phyloP scores from a whole-genome alignment of 129 eudicot genomes.

The Arctium lappa region DNA sequence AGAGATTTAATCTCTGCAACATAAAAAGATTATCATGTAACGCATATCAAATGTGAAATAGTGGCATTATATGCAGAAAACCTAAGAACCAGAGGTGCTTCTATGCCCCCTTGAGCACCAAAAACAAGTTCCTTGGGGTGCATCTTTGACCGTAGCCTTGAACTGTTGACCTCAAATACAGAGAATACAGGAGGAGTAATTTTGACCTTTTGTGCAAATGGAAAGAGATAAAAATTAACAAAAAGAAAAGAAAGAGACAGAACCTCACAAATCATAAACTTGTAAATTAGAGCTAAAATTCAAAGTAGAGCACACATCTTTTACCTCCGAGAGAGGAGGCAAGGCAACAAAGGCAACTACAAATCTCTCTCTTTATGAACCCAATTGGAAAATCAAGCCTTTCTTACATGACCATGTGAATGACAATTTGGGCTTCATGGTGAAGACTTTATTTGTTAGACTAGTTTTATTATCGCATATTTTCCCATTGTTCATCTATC shows the following conservation, averaged over 20 bases:
- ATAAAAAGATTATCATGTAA: not conserved
- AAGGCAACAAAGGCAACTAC: not conserved
- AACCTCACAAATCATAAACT: not conserved
- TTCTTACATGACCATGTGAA: not conserved
- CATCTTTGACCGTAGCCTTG: not conserved
- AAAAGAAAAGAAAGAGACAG: not conserved
- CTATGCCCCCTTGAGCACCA: not conserved
- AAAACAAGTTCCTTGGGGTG: not conserved
- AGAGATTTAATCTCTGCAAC: constrained; percentile 74
- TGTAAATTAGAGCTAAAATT: not conserved
- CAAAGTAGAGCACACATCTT: not conserved
- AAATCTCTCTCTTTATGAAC: not conserved
- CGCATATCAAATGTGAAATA: not conserved
- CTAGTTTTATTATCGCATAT: not conserved
- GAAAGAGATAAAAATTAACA: too few relatives aligned
- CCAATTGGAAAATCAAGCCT: not conserved
- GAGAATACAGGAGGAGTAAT: not conserved
- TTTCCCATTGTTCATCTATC: not conserved
- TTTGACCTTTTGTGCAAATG: too few relatives aligned
- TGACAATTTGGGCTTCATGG: not conserved
- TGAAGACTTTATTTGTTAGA: not conserved
- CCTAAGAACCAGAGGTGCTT: not conserved
- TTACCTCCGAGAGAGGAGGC: not conserved
- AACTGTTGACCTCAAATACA: not conserved
- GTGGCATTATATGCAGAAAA: not conserved